Conservation (phyloP, 108 stramenopile species). For the Cyclotella choctawhatcheeana region DNA sequence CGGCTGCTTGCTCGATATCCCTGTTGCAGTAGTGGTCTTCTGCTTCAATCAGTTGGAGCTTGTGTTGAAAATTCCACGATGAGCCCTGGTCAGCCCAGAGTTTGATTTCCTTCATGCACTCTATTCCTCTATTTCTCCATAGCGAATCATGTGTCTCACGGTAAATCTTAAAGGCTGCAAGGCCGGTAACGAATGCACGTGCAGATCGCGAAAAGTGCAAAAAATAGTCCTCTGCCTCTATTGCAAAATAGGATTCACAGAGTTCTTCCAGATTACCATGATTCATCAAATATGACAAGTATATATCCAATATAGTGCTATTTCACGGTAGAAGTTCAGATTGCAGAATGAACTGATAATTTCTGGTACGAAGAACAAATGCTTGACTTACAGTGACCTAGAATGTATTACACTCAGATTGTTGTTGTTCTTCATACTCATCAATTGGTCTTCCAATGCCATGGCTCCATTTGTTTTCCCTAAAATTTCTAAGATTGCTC, state of each 20-base stretch:
- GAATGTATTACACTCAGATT: not conserved
- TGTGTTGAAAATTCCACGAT: conserved; percentile 27
- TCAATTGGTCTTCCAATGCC: too few relatives aligned
- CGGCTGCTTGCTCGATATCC: not conserved
- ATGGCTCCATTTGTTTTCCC: too few relatives aligned
- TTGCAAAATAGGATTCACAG: not conserved
- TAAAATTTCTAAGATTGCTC: too few relatives aligned
- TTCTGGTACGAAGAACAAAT: not conserved
- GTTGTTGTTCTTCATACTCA: too few relatives aligned
- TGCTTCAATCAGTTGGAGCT: conserved; percentile 17
- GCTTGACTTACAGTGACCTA: not conserved
- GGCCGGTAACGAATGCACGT: conserved; percentile 2
- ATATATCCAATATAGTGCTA: not conserved
- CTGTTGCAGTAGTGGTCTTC: conserved; percentile 17
- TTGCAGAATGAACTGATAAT: not conserved
- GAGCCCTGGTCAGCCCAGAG: conserved; percentile 10
- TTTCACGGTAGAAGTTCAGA: too few relatives aligned
- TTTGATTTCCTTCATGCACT: conserved; percentile 8
- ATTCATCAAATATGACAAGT: not conserved
- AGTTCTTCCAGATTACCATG: not conserved
- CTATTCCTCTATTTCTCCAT: not conserved
- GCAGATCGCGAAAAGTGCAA: not conserved
- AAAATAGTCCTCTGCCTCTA: not conserved
- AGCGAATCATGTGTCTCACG: not conserved
- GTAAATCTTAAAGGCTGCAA: conserved; percentile 14